Percentiles rank a stretch among this genome's conserved stretches.
These are phyloP conservation scores for Diaporthe vaccinii DNA, from an alignment of 2,329 filamentous ascomycete species.

Conservation along the genomic window DNA sequence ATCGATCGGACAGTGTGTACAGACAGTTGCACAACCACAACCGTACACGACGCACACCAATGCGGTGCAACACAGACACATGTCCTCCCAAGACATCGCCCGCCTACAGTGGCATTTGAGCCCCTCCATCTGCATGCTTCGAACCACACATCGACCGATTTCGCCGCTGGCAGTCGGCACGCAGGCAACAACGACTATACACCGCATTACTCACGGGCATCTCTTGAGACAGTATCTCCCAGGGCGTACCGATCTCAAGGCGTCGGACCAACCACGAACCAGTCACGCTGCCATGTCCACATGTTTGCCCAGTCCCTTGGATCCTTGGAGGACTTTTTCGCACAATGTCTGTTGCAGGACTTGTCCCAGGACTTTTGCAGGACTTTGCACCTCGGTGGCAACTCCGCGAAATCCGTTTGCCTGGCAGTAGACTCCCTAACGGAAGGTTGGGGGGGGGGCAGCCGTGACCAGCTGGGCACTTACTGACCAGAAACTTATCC, in stretches of 20 bases:
- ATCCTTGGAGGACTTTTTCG: background rate
- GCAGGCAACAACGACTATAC: background rate
- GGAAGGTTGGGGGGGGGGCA: too few species aligned
- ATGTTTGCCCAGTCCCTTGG: background rate
- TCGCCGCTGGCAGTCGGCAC: background rate
- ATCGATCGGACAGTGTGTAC: background rate
- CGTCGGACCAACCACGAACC: background rate
- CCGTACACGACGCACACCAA: background rate
- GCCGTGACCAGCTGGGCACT: constrained; percentile 16
- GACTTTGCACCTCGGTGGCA: background rate
- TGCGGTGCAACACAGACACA: constrained; percentile 16
- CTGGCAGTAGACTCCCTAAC: background rate
- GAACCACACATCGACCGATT: too few species aligned
- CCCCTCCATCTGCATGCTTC: too few species aligned
- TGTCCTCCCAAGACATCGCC: constrained; percentile 11
- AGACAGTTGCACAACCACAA: background rate
- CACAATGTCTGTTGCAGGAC: background rate
- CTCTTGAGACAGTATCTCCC: background rate
- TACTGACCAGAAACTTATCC: constrained; percentile 1
- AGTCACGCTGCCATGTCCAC: background rate
- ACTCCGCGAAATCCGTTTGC: background rate
- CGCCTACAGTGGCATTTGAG: constrained; percentile 7
- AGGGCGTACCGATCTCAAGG: background rate
- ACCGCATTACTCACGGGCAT: constrained; percentile 9
- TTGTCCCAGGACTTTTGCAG: background rate